Base-by-base conservation (phyloP, 2,329 filamentous ascomycete genomes). In the Penicillium paneum region DNA sequence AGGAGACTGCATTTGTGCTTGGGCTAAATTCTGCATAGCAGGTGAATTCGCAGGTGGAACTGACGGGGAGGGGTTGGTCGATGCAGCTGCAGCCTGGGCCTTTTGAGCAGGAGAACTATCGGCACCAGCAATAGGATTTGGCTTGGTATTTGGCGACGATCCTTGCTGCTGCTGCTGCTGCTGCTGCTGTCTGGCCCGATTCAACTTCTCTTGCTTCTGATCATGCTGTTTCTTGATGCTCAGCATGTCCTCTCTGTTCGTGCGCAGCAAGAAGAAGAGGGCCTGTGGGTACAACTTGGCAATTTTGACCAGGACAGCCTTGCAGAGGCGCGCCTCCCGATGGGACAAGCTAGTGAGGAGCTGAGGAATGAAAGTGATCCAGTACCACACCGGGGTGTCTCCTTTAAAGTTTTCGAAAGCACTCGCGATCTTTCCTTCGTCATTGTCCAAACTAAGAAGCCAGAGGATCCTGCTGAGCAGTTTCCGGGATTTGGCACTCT, bases 361-460 rank as follows among this genome's bases (percentile, higher is more conserved):
- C 73, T 99, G 94, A 17, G 94, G 94, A 60, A 99, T 97, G 71
- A 96, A 99, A 0, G 93, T 97, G 64, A 97, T 97, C 94, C 94
- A 99, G 76, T 97, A 99, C 94, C 94, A 99, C 12, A 96, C 91
- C 0, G 92, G 91, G 2, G 91, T 96, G 64, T 99, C 95, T 48
- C 94, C 94, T 78, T 97, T 97, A 78, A 94, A 99, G 64, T 93
- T 90, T 61, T 96, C 91, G 63, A 97, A 99, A 12, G 93, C 91
- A 64, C 85, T 81, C 0, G 90, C 88, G 56, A 99, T 87, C 35
- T 83, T 87, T 12, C 90, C 90, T 68, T 91, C 90, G 0, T 89
- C 81, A 67, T 97, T 91, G 68, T 99, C 94, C 62, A 99, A 79
- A 73, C 93, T 97, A 41, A 99, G 82, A 42, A 99, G 81, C 94